phyloP scores from a whole-genome alignment of 352 stramenopile species.

The Aphanomyces stellatus region DNA sequence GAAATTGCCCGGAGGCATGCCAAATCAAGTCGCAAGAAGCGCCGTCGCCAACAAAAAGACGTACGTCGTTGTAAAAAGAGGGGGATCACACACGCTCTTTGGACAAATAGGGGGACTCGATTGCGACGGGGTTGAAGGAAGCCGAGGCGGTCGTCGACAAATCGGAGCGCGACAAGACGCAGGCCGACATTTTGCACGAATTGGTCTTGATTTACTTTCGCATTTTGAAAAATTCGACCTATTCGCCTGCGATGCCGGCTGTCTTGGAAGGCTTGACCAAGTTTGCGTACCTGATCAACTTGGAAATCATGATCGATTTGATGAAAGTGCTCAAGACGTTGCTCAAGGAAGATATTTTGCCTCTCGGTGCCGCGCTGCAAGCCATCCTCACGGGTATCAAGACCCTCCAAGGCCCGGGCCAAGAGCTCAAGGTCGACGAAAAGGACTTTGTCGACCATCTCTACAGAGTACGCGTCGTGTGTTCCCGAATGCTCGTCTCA shows the following conservation, averaged over 20 bases:
- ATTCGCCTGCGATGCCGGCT: slow-evolving; percentile 82
- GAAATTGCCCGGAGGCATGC: slow-evolving; percentile 66
- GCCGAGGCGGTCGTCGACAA: slow-evolving; percentile 91
- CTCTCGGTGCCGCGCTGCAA: slow-evolving; percentile 56
- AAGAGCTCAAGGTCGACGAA: slow-evolving; percentile 94
- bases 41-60: slow-evolving; percentile 57
- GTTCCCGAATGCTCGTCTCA: background rate
- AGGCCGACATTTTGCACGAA: slow-evolving; percentile 92
- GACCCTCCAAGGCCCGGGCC: slow-evolving; percentile 88
- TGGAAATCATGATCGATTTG: slow-evolving; percentile 97
- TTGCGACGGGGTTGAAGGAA: slow-evolving; percentile 91
- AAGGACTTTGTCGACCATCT: slow-evolving; percentile 95
- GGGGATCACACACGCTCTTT: background rate
- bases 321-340: slow-evolving; percentile 93
- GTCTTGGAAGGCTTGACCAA: slow-evolving; percentile 91
- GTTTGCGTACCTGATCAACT: slow-evolving; percentile 96
- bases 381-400: slow-evolving; percentile 90
- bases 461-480: slow-evolving; percentile 76
- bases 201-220: slow-evolving; percentile 96
- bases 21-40: slow-evolving; percentile 80
- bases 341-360: slow-evolving; percentile 68
- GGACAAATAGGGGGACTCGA: slow-evolving; percentile 41
- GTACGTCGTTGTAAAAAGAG: background rate
- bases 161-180: slow-evolving; percentile 86
- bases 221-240: slow-evolving; percentile 89